Percentiles rank a stretch among this genome's conserved stretches.
Conservation (phyloP, 345 rosid species). For the Carallia pectinifolia region DNA sequence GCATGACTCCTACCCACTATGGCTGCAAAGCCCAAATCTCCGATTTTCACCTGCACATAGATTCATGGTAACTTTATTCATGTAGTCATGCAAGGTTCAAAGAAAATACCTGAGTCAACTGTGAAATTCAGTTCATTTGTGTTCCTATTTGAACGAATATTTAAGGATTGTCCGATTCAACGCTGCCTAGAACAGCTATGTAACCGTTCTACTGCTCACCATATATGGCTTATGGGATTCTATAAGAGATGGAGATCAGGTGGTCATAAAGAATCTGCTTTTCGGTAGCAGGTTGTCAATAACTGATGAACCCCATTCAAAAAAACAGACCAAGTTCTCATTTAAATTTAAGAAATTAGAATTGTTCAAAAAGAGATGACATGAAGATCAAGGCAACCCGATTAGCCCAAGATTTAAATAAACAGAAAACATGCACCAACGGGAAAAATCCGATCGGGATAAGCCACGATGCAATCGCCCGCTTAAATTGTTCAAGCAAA, state of each 20-base stretch:
- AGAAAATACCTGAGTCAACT: background rate
- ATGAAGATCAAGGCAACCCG: background rate
- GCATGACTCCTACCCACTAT: slow-evolving; percentile 59
- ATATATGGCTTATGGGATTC: background rate
- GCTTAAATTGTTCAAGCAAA: too few relatives aligned
- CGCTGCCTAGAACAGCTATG: too few relatives aligned
- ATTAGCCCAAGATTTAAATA: background rate
- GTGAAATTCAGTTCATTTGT: background rate
- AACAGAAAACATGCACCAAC: too few relatives aligned
- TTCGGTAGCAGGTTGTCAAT: background rate
- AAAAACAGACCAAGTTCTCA: background rate
- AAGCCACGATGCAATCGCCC: too few relatives aligned
- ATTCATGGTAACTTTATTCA: slow-evolving; percentile 6
- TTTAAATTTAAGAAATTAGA: background rate
- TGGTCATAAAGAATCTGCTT: background rate
- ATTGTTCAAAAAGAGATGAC: background rate
- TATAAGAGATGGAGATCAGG: background rate
- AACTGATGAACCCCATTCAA: background rate
- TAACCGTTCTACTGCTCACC: too few relatives aligned
- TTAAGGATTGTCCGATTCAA: too few relatives aligned
- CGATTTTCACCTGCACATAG: slow-evolving; percentile 55
- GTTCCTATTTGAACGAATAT: too few relatives aligned
- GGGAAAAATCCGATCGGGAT: too few relatives aligned
- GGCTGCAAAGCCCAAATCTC: slow-evolving; percentile 69
- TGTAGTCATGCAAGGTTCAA: background rate